Percentiles rank a stretch among this genome's conserved stretches.
These are phyloP conservation scores for Aspergillus heteromorphus DNA, from an alignment of 495 filamentous ascomycete species.

Conservation along the genomic window DNA sequence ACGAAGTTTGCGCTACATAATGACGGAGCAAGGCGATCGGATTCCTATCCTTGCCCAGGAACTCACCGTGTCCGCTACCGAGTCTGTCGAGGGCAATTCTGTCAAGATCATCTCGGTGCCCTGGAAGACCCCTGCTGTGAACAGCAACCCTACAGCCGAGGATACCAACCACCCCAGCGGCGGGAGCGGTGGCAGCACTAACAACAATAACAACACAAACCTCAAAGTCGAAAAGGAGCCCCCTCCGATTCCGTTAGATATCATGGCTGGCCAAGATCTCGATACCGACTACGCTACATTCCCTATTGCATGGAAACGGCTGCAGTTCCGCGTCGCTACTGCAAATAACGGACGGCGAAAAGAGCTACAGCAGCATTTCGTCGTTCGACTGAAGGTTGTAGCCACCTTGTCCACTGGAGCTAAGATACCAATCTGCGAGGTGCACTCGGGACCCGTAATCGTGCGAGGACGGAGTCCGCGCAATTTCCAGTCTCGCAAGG, in stretches of 20 bases:
- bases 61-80: conserved; percentile 77
- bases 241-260: conserved; percentile 65
- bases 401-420: conserved; percentile 64
- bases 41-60: conserved; percentile 70
- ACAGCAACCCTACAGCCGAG: conserved; percentile 46
- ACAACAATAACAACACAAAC: conserved; percentile 42
- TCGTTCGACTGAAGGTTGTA: conserved; percentile 67
- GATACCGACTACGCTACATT: conserved; percentile 75
- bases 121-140: conserved; percentile 79
- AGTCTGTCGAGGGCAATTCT: conserved; percentile 80
- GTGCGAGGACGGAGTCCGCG: conserved; percentile 73
- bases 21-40: conserved; percentile 73
- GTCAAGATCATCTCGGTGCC: conserved; percentile 91
- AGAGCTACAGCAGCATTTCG: conserved; percentile 79
- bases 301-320: conserved; percentile 81
- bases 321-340: conserved; percentile 90
- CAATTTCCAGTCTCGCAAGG: conserved; percentile 74
- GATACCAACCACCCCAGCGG: conserved; percentile 35
- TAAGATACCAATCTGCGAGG: conserved; percentile 64
- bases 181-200: neutral
- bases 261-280: conserved; percentile 67
- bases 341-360: conserved; percentile 75
- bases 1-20: conserved; percentile 61
- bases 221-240: conserved; percentile 64
- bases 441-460: conserved; percentile 69